phyloP scores from a whole-genome alignment of 257 asterid species.

The Solanum rostratum region DNA sequence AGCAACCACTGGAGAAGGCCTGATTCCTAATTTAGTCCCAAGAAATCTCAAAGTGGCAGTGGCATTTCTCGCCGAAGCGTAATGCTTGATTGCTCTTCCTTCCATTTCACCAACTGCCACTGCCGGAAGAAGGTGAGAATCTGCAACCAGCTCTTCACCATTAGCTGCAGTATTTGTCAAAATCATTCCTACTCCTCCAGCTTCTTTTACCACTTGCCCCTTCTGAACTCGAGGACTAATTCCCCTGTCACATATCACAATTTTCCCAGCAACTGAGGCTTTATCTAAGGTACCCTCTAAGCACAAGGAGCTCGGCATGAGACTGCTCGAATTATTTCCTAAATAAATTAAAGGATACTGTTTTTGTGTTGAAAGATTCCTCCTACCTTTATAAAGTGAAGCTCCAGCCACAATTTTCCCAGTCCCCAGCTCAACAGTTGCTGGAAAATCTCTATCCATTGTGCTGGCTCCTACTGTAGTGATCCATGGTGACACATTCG shows the following conservation, averaged over 20 bases:
- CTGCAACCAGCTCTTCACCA: conserved; percentile 87
- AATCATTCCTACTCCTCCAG: conserved; percentile 87
- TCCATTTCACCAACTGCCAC: conserved; percentile 63
- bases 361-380: conserved; percentile 17
- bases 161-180: conserved; percentile 61
- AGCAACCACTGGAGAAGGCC: conserved; percentile 88
- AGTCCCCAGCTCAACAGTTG: conserved; percentile 56
- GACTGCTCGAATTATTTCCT: conserved; percentile 56
- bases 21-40: conserved; percentile 52
- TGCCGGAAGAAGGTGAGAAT: conserved; percentile 77
- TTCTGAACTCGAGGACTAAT: conserved; percentile 83
- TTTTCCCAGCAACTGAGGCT: conserved; percentile 55
- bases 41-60: conserved; percentile 56
- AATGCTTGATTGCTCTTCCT: conserved; percentile 52
- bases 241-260: conserved; percentile 84
- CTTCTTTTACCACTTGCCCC: conserved; percentile 86
- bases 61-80: conserved; percentile 23
- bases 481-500: conserved; percentile 94
- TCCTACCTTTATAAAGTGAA: conserved; percentile 57
- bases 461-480: conserved; percentile 89
- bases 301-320: conserved; percentile 76
- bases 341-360: conserved; percentile 49
- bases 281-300: conserved; percentile 66
- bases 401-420: conserved; percentile 45
- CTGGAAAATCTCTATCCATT: conserved; percentile 86